Evolutionary conservation across 2,329 filamentous ascomycete species (phyloP).

Genomic region (Penicillium sp.): DNA sequence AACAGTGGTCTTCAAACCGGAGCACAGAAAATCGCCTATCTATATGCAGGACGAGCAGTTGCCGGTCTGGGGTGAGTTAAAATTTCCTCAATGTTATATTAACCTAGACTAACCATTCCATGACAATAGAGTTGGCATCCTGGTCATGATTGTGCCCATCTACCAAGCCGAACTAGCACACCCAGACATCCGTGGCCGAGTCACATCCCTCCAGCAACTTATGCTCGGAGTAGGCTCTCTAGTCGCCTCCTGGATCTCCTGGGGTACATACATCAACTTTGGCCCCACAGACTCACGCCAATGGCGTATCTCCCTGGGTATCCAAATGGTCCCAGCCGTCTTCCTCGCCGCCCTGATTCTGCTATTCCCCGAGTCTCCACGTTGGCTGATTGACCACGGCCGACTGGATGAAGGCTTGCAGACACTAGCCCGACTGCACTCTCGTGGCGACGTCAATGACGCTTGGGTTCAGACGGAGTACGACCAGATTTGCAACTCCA

Average conservation of each 20-base stretch:
- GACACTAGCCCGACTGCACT: slow-evolving; percentile 68
- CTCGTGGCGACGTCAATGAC: slow-evolving; percentile 65
- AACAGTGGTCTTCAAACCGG: slow-evolving; percentile 63
- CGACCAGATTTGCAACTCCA: slow-evolving; percentile 65
- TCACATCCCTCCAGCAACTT: slow-evolving; percentile 76
- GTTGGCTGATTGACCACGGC: slow-evolving; percentile 74
- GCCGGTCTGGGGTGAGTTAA: slow-evolving; percentile 52
- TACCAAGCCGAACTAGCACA: slow-evolving; percentile 81
- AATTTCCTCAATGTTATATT: slow-evolving; percentile 25
- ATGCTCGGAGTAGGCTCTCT: slow-evolving; percentile 76
- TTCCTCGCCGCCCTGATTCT: slow-evolving; percentile 65
- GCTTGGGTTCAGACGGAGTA: slow-evolving; percentile 71
- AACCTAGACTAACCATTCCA: neutral
- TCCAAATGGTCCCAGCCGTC: slow-evolving; percentile 68
- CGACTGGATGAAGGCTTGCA: slow-evolving; percentile 61
- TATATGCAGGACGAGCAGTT: slow-evolving; percentile 69
- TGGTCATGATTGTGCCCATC: slow-evolving; percentile 65
- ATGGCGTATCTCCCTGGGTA: slow-evolving; percentile 63
- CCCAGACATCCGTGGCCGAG: slow-evolving; percentile 70
- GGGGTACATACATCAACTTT: slow-evolving; percentile 58
- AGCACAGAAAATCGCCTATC: slow-evolving; percentile 58
- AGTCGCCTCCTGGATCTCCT: slow-evolving; percentile 70
- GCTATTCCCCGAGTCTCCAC: slow-evolving; percentile 68
- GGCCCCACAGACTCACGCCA: slow-evolving; percentile 48
- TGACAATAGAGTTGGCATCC: slow-evolving; percentile 48